Base-by-base conservation (phyloP, 345 rosid species). In the Raphanus raphanistrum region DNA sequence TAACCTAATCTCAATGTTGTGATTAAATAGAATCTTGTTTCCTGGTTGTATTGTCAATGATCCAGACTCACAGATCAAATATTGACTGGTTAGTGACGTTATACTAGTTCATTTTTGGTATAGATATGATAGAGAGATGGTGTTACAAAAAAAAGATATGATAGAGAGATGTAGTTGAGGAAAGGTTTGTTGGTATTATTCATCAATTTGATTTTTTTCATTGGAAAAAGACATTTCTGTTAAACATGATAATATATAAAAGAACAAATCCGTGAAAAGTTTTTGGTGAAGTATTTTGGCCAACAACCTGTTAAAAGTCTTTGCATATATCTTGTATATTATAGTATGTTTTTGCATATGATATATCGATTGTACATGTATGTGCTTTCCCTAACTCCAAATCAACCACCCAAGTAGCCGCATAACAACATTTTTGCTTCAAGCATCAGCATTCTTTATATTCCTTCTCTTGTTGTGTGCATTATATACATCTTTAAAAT, bases 21-120 rank as follows among this genome's bases (percentile, higher is more conserved):
- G 48, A 27, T 58, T 65, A 60, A 12, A 60, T 60, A 60, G 5
- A 28, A 28, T 60, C 17, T 16, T 21, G 32, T 27, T 36, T 16
- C 31, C 25, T 58, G 16, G 60, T 25, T 67, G 31, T 5, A 26
- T 65, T 66, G 33, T 38, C 50, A 58, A 43, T 28, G 31, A 27
- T 10, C 60, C 8, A 58, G 41, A 45, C 29, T 32, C 43, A 17
- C 68, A 26, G 12, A 45, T 17, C 68, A 76, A 32, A 17, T 12
- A 13, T 8, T 68, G 74, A 45, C 7, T 35, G 80, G 80, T 77
- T 36, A 63, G 80, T 77, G 9, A 77, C 60, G 63, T 71, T 71
- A 41, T 55, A n/a, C n/a, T n/a, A 35, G 71, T 71, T 77, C 28
- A 15, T 64, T 71, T 64, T 29, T 64, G 52, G 61, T 71, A 64